Percentiles rank a stretch among this genome's conserved stretches.
phyloP scores from a whole-genome alignment of 345 rosid species.

The Nasturtium officinale region DNA sequence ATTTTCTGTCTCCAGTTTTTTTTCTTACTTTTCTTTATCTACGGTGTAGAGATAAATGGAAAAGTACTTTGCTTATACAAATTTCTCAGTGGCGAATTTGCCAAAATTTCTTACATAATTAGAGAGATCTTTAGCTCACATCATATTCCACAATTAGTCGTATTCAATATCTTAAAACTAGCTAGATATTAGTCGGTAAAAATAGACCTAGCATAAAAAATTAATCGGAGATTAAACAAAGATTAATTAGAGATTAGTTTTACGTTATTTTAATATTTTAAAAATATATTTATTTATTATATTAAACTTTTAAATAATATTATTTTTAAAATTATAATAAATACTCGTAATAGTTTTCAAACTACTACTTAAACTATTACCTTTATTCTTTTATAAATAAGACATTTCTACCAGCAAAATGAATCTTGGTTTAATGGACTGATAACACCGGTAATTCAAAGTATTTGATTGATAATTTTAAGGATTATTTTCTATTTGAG shows the following conservation, averaged over 20 bases:
- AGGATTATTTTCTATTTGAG: no score
- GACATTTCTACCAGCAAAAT: background rate
- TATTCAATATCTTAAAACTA: no score
- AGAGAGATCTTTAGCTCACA: conserved; percentile 16
- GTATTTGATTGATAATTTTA: conserved; percentile 3
- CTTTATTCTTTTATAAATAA: background rate
- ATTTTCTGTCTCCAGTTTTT: background rate
- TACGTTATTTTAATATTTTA: no score
- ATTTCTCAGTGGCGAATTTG: conserved; percentile 24
- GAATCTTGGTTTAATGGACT: background rate
- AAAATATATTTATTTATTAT: no score
- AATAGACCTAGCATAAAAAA: no score
- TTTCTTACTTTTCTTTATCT: background rate
- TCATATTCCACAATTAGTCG: conserved; percentile 35
- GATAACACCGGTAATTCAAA: background rate
- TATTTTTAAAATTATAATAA: no score
- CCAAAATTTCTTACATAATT: conserved; percentile 31
- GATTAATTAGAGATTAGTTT: no score
- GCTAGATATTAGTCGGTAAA: no score
- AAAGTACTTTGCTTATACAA: conserved; percentile 27
- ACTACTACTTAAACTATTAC: conserved; percentile 31
- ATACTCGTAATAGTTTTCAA: conserved; percentile 25
- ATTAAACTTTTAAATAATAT: no score
- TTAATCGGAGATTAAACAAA: no score
- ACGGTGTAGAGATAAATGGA: background rate